Evolutionary conservation across 305 asterid genomes (phyloP).

Genomic region (Fraxinus xanthoxyloides): DNA sequence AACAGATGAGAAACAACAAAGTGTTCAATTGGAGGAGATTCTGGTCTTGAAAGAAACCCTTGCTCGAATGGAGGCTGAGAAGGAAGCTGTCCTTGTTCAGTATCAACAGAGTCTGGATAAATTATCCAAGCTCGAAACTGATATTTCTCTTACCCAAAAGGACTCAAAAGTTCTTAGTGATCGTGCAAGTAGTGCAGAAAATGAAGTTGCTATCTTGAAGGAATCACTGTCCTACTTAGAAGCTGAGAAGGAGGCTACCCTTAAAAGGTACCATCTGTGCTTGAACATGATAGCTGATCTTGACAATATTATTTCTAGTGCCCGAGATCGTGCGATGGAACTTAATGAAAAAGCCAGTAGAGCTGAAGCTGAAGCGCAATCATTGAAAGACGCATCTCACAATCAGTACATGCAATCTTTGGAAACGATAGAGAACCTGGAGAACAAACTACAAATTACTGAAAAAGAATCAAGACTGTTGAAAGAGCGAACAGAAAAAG

Average conservation of each 20-base stretch:
- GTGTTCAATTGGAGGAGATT: conserved; percentile 52
- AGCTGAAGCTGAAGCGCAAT: conserved; percentile 62
- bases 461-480: conserved; percentile 58
- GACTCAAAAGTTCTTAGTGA: conserved; percentile 60
- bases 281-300: conserved; percentile 64
- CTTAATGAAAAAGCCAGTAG: conserved; percentile 47
- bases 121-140: conserved; percentile 58
- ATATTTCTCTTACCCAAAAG: conserved; percentile 56
- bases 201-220: conserved; percentile 58
- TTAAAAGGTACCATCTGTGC: conserved; percentile 62
- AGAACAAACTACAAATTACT: conserved; percentile 59
- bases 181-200: conserved; percentile 73
- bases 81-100: conserved; percentile 70
- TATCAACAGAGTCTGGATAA: conserved; percentile 66
- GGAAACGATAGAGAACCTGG: conserved; percentile 66
- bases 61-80: conserved; percentile 76
- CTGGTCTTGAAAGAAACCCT: conserved; percentile 57
- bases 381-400: conserved; percentile 65
- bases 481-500: conserved; percentile 72
- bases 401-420: conserved; percentile 65
- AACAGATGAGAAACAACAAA: conserved; percentile 46
- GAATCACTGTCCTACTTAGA: conserved; percentile 58
- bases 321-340: conserved; percentile 44
- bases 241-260: conserved; percentile 74
- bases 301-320: conserved; percentile 44